Evolutionary conservation across 768 basidiomycete genomes (phyloP).

Genomic region (Podaxis pistillaris): DNA sequence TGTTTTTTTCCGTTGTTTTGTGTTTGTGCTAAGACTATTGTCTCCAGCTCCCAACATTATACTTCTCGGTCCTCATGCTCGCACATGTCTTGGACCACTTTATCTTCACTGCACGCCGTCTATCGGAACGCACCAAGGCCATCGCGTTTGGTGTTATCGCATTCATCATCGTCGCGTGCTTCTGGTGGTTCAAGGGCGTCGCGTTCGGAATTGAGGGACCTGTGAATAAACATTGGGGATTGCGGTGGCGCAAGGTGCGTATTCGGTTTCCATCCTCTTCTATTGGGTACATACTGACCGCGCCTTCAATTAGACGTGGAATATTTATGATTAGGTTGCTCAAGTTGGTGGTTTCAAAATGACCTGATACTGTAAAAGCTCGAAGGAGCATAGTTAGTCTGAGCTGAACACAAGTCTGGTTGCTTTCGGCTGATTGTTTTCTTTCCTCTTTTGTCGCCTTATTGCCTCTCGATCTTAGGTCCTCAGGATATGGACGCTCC

Average conservation of each 20-base stretch:
- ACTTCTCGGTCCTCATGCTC: slow-evolving; percentile 91
- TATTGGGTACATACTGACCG: not conserved
- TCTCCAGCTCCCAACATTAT: slow-evolving; percentile 86
- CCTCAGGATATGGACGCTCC: not conserved
- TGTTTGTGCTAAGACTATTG: slow-evolving; percentile 3
- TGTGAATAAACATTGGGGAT: slow-evolving; percentile 73
- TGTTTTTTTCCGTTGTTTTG: slow-evolving; percentile 19
- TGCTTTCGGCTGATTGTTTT: too few relatives aligned
- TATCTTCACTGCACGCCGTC: slow-evolving; percentile 74
- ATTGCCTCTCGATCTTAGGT: not conserved
- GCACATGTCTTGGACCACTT: slow-evolving; percentile 92
- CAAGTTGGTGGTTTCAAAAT: not conserved
- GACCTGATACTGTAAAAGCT: not conserved
- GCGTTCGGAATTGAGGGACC: slow-evolving; percentile 94
- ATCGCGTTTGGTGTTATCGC: slow-evolving; percentile 69
- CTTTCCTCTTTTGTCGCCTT: not conserved
- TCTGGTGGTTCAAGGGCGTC: slow-evolving; percentile 93
- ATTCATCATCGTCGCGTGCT: slow-evolving; percentile 63
- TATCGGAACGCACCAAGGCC: slow-evolving; percentile 61
- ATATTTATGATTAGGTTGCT: not conserved
- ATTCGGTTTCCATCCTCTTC: not conserved
- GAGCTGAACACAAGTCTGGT: too few relatives aligned
- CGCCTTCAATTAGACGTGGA: not conserved
- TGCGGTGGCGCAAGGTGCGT: slow-evolving; percentile 71
- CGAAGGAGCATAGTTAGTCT: not conserved